Evolutionary conservation across 257 asterid genomes (phyloP), one percentile per base, ranked within the genome.

Genomic region (Ilex aquifolium): DNA sequence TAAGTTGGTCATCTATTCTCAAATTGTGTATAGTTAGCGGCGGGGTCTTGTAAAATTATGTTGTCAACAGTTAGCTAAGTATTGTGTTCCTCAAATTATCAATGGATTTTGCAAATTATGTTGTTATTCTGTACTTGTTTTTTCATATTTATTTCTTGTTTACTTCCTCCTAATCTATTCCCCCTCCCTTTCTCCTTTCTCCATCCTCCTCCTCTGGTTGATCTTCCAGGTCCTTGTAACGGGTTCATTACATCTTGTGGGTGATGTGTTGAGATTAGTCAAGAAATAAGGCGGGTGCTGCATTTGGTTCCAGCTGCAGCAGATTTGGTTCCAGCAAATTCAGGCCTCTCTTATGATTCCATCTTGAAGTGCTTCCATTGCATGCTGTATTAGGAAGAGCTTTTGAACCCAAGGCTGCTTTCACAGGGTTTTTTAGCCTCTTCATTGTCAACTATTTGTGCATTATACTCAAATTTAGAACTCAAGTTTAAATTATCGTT

Each of bases 211-310:
- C n/a, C 2, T 10, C n/a, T 11, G 52, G 52, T 46, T 46, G 52
- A 53, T 53, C 10, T 7, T 2, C 31, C 80, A 91, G 97, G 97
- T 91, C 56, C 78, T 89, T 32, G 98, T 91, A 66, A 88, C 97
- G 1, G 98, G 98, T 21, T 92, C 97, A 7, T 68, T 89, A 49
- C 97, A 92, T 84, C 78, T 92, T 65, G 95, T 92, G 48, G 94
- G 96, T 12, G 96, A 91, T 56, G 83, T 87, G 32, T 64, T 91
- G 83, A 85, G 85, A 72, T 67, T 91, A 76, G 81, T 84, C 79
- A 88, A 86, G 90, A 88, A 86, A 72, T 91, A 75, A 74, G 66
- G 63, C 40, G 7, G 5, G 40, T 7, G 3, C 40, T 36, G 3
- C 53, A 10, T 48, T 15, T 48, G 53, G 13, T 48, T 15, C 16